phyloP scores from a whole-genome alignment of 176 grass and related monocot genomes.

The Paspalum notatum region DNA sequence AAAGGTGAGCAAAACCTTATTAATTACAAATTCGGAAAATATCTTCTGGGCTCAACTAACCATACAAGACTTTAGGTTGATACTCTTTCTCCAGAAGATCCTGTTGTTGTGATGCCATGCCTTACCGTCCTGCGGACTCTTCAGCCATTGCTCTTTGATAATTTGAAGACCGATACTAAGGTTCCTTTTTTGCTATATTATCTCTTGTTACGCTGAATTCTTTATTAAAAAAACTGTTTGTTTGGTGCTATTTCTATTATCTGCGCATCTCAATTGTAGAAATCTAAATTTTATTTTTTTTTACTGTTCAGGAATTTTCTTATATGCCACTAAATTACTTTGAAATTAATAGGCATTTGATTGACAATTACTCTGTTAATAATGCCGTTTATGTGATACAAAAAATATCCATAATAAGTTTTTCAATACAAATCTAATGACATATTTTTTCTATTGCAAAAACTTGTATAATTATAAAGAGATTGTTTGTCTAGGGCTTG shows the following conservation, averaged over 20 bases:
- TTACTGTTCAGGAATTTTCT: neutral
- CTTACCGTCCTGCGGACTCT: constrained; percentile 64
- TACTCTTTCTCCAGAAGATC: constrained; percentile 52
- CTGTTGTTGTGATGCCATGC: constrained; percentile 60
- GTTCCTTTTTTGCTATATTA: constrained; percentile 39
- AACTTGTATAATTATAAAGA: no score
- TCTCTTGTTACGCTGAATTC: neutral
- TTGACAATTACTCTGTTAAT: no score
- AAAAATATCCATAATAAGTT: no score
- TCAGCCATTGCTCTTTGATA: constrained; percentile 64
- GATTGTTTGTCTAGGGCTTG: no score
- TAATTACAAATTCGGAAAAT: constrained; percentile 38
- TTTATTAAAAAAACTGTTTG: neutral
- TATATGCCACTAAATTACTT: neutral
- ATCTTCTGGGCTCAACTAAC: constrained; percentile 34
- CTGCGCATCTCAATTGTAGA: constrained; percentile 8
- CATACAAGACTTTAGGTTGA: constrained; percentile 66
- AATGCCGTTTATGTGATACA: no score
- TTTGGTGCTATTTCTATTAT: neutral
- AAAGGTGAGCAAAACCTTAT: constrained; percentile 61
- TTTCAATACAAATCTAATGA: no score
- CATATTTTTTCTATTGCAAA: no score
- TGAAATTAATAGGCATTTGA: no score
- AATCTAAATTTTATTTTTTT: neutral
- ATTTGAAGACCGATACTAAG: constrained; percentile 69